Evolutionary conservation across 305 asterid species (phyloP), one percentile per base, ranked within the genome.

Genomic region (Rubia occidens): DNA sequence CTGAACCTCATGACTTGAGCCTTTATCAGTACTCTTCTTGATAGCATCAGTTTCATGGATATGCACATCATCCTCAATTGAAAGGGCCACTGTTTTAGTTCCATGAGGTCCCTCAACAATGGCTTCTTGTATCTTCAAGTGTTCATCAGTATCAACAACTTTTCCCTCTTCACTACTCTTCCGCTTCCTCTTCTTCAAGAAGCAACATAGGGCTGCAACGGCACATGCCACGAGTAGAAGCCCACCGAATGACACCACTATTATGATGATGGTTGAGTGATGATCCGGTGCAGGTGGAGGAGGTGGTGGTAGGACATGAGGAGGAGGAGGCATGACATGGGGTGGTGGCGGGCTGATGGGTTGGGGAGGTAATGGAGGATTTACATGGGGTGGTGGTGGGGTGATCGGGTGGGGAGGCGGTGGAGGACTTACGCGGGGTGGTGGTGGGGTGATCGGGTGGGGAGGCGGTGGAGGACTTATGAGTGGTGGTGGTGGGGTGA

Each of bases 101-200:
- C 95, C 95, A 71, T 79, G 74, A 24, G 91, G 85, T 29, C 95
- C 88, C 55, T 81, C 72, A 2, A 82, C 81, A 5, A 88, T 78
- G 60, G 76, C 84, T 75, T 85, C 90, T 74, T 81, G 79, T 66
- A 87, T 68, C 78, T 71, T 84, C 64, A 73, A 47, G 68, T 82
- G 89, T n/a, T 84, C 88, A 11, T 89, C 81, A 2, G 82, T 67
- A 6, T 74, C 82, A 35, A 83, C 61, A 42, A 78, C 67, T 26
- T 87, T 84, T 1, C 76, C 79, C 73, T 86, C 87, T 45, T 81
- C 76, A 8, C 78, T 73, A 11, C 35, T 10, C 74, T 75, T 60
- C 66, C 21, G 37, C 67, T 78, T 85, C 40, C 62, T 75, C 81
- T 79, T 73, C 82, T 72, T 83, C 84, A 85, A 69, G 64, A 81